Conservation (phyloP, 495 filamentous ascomycete species). For the Bathelium albidoporum region DNA sequence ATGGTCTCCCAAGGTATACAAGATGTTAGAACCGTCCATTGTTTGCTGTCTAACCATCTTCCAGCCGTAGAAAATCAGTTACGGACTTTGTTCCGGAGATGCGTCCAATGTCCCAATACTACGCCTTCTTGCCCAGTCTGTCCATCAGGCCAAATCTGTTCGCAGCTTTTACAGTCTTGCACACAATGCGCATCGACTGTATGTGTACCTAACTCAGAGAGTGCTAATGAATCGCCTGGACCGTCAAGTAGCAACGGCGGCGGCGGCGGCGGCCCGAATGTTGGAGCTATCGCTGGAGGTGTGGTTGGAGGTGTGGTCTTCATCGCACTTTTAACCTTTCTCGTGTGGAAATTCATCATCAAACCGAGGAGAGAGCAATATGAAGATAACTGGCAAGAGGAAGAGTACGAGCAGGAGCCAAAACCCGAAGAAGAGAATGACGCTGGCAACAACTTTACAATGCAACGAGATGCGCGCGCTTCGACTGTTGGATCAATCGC, state of each 20-base stretch:
- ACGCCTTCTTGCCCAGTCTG: slow-evolving; percentile 26
- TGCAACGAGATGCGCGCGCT: slow-evolving; percentile 53
- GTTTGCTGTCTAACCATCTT: background rate
- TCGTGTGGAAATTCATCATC: slow-evolving; percentile 81
- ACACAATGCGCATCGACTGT: slow-evolving; percentile 46
- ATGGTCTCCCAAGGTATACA: background rate
- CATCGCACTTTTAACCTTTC: slow-evolving; percentile 58
- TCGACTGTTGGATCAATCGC: slow-evolving; percentile 84
- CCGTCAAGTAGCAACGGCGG: slow-evolving; percentile 25
- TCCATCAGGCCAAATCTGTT: slow-evolving; percentile 38
- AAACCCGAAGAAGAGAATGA: slow-evolving; percentile 41
- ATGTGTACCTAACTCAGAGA: slow-evolving; percentile 38
- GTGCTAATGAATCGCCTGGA: slow-evolving; percentile 23
- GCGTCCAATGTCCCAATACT: slow-evolving; percentile 25
- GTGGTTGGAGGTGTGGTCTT: slow-evolving; percentile 66
- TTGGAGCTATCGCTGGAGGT: slow-evolving; percentile 75
- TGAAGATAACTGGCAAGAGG: slow-evolving; percentile 43
- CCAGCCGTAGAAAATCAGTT: slow-evolving; percentile 7
- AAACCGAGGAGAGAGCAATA: slow-evolving; percentile 62
- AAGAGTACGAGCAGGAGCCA: slow-evolving; percentile 22
- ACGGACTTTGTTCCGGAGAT: slow-evolving; percentile 30
- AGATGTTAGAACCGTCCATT: background rate
- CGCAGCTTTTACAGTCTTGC: slow-evolving; percentile 46
- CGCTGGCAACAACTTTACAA: slow-evolving; percentile 40
- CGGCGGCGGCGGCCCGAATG: slow-evolving; percentile 43